Evolutionary conservation across 257 asterid species (phyloP), one percentile per base, ranked within the genome.

Genomic region (Jacaranda mimosifolia): DNA sequence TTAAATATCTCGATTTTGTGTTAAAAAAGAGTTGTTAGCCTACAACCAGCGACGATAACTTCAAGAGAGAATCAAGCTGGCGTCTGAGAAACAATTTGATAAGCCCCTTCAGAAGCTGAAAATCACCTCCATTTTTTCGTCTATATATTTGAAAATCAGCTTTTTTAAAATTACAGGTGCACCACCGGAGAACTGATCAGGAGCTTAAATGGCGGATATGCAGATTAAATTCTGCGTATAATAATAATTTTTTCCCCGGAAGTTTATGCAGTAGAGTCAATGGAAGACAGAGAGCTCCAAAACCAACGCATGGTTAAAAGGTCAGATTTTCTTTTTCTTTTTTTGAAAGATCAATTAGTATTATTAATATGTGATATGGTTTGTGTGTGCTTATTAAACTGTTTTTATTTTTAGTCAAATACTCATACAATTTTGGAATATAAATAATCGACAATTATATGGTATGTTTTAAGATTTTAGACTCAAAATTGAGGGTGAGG

Each of bases 231-330:
- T n/a, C n/a, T n/a, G n/a, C n/a, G n/a, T n/a, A n/a, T n/a, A n/a
- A n/a, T 39, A 3, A 6, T 26, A 40, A 15, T 5, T 45, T 66
- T 58, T 81, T 45, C 60, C 42, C 58, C 19, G 76, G 63, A 40
- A 38, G 49, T 68, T 53, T 72, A 65, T 17, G 77, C 77, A 80
- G 80, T 69, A 11, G 80, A 73, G 81, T 7, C 74, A 35, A 78
- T 78, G 80, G 79, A 81, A 76, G 72, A 85, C 38, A 18, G 32
- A 32, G 72, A 63, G 70, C 75, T 71, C 13, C 74, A 38, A 43
- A 72, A 77, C 64, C 77, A 59, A 42, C 76, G 72, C 78, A 71
- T 52, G 7, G 77, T 81, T 51, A 83, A 68, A 77, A 86, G 89
- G 87, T 83, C 71, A 49, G 77, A 26, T 74, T 21, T 13, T 39